phyloP scores from a whole-genome alignment of 257 asterid species.

The Solanum dulcamara region DNA sequence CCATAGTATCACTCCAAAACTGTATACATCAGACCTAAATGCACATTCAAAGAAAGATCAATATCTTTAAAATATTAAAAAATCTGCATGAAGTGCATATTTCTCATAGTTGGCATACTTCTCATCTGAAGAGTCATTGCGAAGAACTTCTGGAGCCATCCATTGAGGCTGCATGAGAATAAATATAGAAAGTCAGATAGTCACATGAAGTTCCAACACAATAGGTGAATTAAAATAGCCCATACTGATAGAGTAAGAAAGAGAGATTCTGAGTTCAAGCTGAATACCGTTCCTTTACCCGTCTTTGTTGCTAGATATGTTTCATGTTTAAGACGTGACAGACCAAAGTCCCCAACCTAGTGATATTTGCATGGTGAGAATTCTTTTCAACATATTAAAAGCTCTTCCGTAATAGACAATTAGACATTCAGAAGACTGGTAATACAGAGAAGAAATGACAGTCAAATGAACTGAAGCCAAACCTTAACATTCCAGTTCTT shows the following conservation, averaged over 20 bases:
- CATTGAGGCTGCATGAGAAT: constrained; percentile 75
- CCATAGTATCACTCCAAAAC: constrained; percentile 92
- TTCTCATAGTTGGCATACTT: constrained; percentile 39
- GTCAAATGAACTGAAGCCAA: not conserved
- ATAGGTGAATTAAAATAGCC: not conserved
- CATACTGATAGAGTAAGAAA: not conserved
- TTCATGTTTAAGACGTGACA: constrained; percentile 78
- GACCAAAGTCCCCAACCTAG: constrained; percentile 98
- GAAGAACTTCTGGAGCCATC: constrained; percentile 99
- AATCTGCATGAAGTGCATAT: not conserved
- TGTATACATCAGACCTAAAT: constrained; percentile 74
- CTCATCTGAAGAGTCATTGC: constrained; percentile 81
- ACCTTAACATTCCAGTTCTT: constrained; percentile 98
- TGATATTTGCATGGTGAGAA: not conserved
- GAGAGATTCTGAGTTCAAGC: not conserved
- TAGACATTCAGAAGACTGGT: not conserved
- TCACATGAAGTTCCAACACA: not conserved
- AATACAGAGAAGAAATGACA: not conserved
- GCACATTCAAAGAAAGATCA: constrained; percentile 4
- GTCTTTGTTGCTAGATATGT: constrained; percentile 77
- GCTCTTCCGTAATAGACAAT: not conserved
- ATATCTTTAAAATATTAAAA: not conserved
- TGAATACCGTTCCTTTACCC: constrained; percentile 91
- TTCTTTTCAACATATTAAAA: not conserved
- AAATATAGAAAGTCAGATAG: not conserved